Base-by-base conservation (phyloP, 805 yeast species). In the Hanseniaspora singularis region DNA sequence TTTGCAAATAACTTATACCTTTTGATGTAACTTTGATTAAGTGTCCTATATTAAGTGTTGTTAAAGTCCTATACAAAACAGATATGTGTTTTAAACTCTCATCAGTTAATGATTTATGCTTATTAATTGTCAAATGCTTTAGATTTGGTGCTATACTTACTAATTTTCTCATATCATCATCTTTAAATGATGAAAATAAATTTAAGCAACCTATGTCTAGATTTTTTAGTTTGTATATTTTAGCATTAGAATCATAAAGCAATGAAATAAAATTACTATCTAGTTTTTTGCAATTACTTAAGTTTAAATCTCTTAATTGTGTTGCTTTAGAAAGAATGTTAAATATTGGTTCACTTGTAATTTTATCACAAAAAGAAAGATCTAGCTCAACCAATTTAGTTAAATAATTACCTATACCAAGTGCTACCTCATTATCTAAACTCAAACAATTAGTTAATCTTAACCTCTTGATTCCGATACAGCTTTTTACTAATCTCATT, bases 341-440 rank as follows among this genome's bases (percentile, higher is more conserved):
- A 16, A 27, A 43, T 3, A 43, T 33, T 20, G 47, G 16, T 28
- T 43, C 33, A 14, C 47, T 43, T 11, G 27, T 31, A 3, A 43
- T 19, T 12, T 30, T 30, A 15, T 34, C 40, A 30, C 47, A 36
- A 3, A 26, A 36, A n/a, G 47, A 43, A 11, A 43, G 16, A 20
- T 43, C 47, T 36, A 43, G 20, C 30, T 43, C 47, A 26, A 43
- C 47, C 11, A 43, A 28, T 28, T 36, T 43, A 26, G 34, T 32
- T 26, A 43, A 34, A 16, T 36, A 28, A 3, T 18, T 16, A 18
- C 47, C 19, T 18, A 43, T 43, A 15, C 26, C 33, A 1, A 34
- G 9, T 7, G 32, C 16, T 28, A 27, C 15, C 9, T 26, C 26
- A 26, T 33, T 43, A 19, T 38, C 38, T 26, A 43, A 19, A 20